These are phyloP conservation scores for Erythrophleum ivorense DNA, from an alignment of 331 rosid genomes.

Conservation along the genomic window DNA sequence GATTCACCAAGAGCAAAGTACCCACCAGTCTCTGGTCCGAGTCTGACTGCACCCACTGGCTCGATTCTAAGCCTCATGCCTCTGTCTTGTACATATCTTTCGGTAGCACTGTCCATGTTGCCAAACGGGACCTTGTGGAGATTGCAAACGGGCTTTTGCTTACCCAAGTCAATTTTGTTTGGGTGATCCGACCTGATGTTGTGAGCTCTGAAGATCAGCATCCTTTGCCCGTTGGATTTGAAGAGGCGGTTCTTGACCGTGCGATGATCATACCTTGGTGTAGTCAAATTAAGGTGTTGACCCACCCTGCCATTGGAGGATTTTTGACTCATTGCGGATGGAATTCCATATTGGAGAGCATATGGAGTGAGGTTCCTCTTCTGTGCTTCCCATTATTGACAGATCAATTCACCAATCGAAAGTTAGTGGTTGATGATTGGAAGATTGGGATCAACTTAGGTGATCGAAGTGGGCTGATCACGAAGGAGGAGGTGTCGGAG, in stretches of 20 bases:
- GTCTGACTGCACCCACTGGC: conserved; percentile 71
- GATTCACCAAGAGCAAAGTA: conserved; percentile 49
- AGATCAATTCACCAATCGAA: conserved; percentile 69
- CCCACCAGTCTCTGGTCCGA: conserved; percentile 71
- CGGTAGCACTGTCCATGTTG: conserved; percentile 66
- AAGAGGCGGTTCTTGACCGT: conserved; percentile 43
- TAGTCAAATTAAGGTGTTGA: conserved; percentile 52
- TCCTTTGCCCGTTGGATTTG: conserved; percentile 54
- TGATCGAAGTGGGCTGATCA: conserved; percentile 17
- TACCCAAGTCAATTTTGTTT: conserved; percentile 53
- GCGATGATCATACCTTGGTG: conserved; percentile 67
- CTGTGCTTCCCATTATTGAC: conserved; percentile 65
- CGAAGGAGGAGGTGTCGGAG: conserved; percentile 41
- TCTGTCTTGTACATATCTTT: conserved; percentile 65
- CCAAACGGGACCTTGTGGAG: conserved; percentile 40
- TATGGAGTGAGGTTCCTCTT: conserved; percentile 62
- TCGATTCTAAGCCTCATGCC: conserved; percentile 52
- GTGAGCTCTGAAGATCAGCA: conserved; percentile 55
- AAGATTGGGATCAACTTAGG: conserved; percentile 57
- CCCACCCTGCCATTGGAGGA: conserved; percentile 63
- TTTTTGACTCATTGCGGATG: conserved; percentile 72
- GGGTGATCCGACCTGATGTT: conserved; percentile 62
- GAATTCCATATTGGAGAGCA: conserved; percentile 66
- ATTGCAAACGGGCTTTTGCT: conserved; percentile 61
- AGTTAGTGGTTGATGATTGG: conserved; percentile 69